Conservation (phyloP, 2,329 filamentous ascomycete genomes). For the Sphaerulina musiva region DNA sequence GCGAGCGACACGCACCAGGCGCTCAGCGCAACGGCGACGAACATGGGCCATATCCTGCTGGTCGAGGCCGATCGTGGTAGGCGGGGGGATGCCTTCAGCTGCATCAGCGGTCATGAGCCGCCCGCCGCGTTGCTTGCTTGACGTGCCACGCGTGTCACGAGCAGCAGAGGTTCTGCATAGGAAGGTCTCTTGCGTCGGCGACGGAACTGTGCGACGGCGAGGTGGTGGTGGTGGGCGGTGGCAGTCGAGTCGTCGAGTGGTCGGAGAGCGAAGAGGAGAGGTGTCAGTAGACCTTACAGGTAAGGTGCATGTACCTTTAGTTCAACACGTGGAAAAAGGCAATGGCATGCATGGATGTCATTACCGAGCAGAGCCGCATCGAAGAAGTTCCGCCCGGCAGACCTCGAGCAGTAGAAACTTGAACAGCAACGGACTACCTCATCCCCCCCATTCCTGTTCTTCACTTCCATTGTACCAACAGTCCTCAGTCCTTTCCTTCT, state of each 20-base stretch:
- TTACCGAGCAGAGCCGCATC: neutral
- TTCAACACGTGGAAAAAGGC: neutral
- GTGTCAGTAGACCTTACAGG: no score
- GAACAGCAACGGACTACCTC: no score
- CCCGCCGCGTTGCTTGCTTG: neutral
- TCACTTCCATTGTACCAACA: neutral
- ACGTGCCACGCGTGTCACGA: neutral
- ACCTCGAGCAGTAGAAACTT: no score
- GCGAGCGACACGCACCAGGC: slow-evolving; percentile 32
- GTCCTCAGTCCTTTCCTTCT: neutral
- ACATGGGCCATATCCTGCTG: slow-evolving; percentile 29
- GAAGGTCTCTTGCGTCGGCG: no score
- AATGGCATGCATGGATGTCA: neutral
- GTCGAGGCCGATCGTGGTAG: slow-evolving; percentile 16
- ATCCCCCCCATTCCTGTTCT: no score
- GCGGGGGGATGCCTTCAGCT: slow-evolving; percentile 20
- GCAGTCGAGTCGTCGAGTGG: neutral
- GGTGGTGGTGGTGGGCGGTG: no score
- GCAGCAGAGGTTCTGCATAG: neutral
- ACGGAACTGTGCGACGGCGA: no score
- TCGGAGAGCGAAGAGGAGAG: neutral
- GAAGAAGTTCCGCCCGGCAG: no score
- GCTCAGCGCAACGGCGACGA: slow-evolving; percentile 31
- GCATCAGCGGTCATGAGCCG: slow-evolving; percentile 20
- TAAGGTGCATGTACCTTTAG: no score